Evolutionary conservation across 2,329 filamentous ascomycete species (phyloP).

Genomic region (Metarhizium sp.): DNA sequence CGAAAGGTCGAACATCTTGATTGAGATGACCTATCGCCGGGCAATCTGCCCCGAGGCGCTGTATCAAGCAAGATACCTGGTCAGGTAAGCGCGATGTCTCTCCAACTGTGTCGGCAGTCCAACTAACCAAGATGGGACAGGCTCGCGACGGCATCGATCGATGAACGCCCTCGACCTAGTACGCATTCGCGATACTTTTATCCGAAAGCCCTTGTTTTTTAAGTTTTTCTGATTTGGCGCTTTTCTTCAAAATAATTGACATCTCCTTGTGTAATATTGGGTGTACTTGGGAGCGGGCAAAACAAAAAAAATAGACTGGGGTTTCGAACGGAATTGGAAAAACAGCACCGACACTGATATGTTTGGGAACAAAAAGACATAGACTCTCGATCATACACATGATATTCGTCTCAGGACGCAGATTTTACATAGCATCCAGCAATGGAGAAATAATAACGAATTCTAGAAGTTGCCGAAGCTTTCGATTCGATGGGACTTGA

Average conservation of each 20-base stretch:
- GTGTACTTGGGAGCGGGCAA: constrained; percentile 1
- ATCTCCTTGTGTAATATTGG: not conserved
- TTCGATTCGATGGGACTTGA: not conserved
- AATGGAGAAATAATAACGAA: constrained; percentile 2
- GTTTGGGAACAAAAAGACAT: constrained; percentile 1
- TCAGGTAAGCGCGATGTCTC: not conserved
- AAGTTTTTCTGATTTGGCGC: too few relatives aligned
- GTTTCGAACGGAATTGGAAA: not conserved
- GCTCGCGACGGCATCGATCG: constrained; percentile 3
- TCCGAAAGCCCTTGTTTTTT: not conserved
- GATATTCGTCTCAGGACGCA: not conserved
- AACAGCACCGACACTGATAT: not conserved
- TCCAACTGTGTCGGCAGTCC: not conserved
- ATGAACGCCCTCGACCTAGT: constrained; percentile 8
- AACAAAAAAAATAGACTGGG: constrained; percentile 2
- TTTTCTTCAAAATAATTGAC: constrained; percentile 1
- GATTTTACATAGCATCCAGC: not conserved
- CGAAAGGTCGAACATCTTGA: constrained; percentile 13
- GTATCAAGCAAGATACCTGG: not conserved
- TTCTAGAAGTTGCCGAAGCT: not conserved
- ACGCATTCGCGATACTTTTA: not conserved
- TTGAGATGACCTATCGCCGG: not conserved
- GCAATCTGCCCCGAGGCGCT: not conserved
- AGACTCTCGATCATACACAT: constrained; percentile 1
- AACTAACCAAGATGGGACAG: not conserved